Evolutionary conservation across 768 basidiomycete species (phyloP), one percentile per base, ranked within the genome.

Genomic region (Tulasnella sp.): DNA sequence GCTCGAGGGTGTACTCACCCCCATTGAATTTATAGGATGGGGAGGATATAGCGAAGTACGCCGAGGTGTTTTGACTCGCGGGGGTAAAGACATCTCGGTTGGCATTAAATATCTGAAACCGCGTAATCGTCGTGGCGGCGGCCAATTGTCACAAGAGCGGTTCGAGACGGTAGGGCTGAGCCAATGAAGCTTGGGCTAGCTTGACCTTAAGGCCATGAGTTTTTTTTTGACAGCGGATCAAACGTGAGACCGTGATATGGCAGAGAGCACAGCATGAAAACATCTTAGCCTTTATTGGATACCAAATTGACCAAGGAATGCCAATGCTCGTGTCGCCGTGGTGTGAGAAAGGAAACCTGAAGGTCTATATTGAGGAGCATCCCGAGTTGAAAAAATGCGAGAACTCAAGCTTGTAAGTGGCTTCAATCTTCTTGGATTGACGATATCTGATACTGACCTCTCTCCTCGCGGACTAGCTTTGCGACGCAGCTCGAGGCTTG

Each of bases 401-500:
- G 26, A 7, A 77, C 29, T 69, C 67, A 10, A 77, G 18, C 67
- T 70, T 20, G 75, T 77, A n/a, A 48, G 73, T 39, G 5, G 2
- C 35, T 37, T 13, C 2, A 6, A 4, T 1, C 23, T 11, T 2
- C 23, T 29, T 7, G n/a, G 29, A 1, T 73, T 10, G 51, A 37
- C 15, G 3, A 0, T 26, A 3, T 32, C 6, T 26, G 16, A 5
- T 20, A 35, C 11, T 37, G 26, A 37, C 10, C 6, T 26, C 48
- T 5, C 35, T 5, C 35, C 0, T 13, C 67, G 4, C 67, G 13
- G 44, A 9, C 57, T 61, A 80, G 80, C 42, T 80, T 20, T 70
- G 57, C 29, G 72, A 78, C 3, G 74, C 75, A 11, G 77, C 77
- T 20, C 46, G 74, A 40, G 80, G 77, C 1, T 71, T 81, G 26